These are phyloP conservation scores for Oenanthe sinensis DNA, from an alignment of 129 eudicot species.

Conservation along the genomic window DNA sequence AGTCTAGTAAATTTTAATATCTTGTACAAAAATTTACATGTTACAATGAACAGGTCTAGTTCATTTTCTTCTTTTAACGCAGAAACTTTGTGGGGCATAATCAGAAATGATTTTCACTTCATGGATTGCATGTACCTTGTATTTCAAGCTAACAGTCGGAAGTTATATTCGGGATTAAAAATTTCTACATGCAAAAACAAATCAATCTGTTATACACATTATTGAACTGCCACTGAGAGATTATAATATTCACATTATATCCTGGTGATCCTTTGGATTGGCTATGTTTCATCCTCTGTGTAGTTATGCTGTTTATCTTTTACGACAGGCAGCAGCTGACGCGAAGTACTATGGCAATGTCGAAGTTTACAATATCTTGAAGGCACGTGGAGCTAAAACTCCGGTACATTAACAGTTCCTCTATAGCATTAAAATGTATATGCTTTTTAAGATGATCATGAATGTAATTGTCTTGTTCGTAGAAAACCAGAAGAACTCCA, in stretches of 20 bases:
- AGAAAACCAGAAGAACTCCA: conserved; percentile 90
- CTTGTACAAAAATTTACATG: too few relatives aligned
- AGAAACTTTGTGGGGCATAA: not conserved
- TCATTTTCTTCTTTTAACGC: too few relatives aligned
- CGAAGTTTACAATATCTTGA: conserved; percentile 76
- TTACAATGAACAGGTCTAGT: too few relatives aligned
- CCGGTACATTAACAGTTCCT: conserved; percentile 41
- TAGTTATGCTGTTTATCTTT: conserved; percentile 6
- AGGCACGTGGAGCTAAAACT: conserved; percentile 88
- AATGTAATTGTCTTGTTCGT: conserved; percentile 11
- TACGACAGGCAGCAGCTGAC: conserved; percentile 89
- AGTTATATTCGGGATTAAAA: not conserved
- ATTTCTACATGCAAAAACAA: not conserved
- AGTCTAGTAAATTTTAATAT: too few relatives aligned
- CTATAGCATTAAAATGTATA: not conserved
- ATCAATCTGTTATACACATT: not conserved
- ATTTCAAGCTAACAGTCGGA: not conserved
- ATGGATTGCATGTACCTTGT: not conserved
- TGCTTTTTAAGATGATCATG: conserved; percentile 11
- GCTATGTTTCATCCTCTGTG: not conserved
- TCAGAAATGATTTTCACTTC: not conserved
- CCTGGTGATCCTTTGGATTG: not conserved
- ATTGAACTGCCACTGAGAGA: not conserved
- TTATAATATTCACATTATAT: not conserved
- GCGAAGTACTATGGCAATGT: conserved; percentile 84